Base-by-base conservation (phyloP, 768 basidiomycete species). In the Suillus decipiens region DNA sequence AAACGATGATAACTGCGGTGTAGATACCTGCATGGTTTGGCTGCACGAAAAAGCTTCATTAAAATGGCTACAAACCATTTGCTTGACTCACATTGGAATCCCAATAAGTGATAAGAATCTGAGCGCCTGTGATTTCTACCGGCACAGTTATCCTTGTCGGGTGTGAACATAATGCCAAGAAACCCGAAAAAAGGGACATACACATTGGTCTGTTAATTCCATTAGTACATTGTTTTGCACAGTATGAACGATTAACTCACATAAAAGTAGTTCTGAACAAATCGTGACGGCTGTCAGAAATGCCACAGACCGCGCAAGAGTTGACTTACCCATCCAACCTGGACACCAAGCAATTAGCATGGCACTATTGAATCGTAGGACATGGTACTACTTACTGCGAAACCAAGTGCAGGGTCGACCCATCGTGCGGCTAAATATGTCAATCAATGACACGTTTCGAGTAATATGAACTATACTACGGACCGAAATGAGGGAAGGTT, bases 71-170 rank as follows among this genome's bases (percentile, higher is more conserved):
- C 53, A 55, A 42, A 34, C 34, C 48, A 43, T 61, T 48, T 45
- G 15, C 24, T 14, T 24, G 5, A 69, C 80, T 62, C 64, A 87
- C 86, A 66, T 88, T 78, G 34, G 75, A 66, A 73, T 90, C 87
- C 90, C 91, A 93, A 77, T 87, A 92, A 7, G 83, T 80, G 61
- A 93, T 78, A 11, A 94, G 73, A 58, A 93, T 81, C 15, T 84
- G 81, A 10, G 89, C 86, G 1, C 90, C 91, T 1, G 86, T 86
- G 61, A 94, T 81, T 76, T 92, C 90, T n/a, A 87, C 86, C 10
- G 89, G 89, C 0, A 85, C 79, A 1, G 87, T 81, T 60, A 89
- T 86, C n/a, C 82, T 84, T 56, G 24, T 33, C 9, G 6, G 2
- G 22, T 22, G n/a, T 59, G 15, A 41, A 60, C n/a, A 12, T 33